Base-by-base conservation (phyloP, 1,284 basidiomycete species). In the Ceratobasidium sp. region DNA sequence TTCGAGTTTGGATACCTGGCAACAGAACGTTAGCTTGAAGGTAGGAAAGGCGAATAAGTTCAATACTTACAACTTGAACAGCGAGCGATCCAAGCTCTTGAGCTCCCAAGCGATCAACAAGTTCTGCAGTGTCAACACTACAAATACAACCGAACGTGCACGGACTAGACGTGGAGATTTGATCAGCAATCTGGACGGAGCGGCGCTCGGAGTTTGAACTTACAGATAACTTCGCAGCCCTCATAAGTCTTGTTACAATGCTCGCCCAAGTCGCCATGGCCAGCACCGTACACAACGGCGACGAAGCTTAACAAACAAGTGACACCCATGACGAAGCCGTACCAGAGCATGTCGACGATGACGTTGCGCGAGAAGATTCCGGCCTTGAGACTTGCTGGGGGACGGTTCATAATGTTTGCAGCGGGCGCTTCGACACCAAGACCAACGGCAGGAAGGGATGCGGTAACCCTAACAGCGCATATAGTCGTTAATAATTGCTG, bases 241-340 rank as follows among this genome's bases (percentile, higher is more conserved):
- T 78, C 81, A n/a, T 82, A 81, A 18, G 82, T 81, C 78, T 88
- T 87, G 82, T 91, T 91, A 81, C 90, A 91, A 26, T 86, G 84
- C 1, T 80, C 68, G 13, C 88, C 89, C 18, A 91, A 85, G 63
- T 89, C 83, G 10, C 89, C 90, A 60, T 87, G 83, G 23, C 86
- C 86, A 77, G 85, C 85, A 13, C 90, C 90, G 81, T 88, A 91
- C 28, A 91, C 85, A 77, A 91, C 88, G 69, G 91, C 87, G 49
- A 89, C 86, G 82, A 90, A 90, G 83, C 86, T 89, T 79, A 86
- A 83, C 44, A 93, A 84, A 72, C 87, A 88, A 39, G 89, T 86
- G 0, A 86, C 88, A 3, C 90, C 91, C 86, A 93, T 92, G 77
- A 91, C 83, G 70, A 92, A 81, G 1, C 92, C 92, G 84, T 93